Base-by-base conservation (phyloP, 495 filamentous ascomycete species). In the Penicillium antarcticum region DNA sequence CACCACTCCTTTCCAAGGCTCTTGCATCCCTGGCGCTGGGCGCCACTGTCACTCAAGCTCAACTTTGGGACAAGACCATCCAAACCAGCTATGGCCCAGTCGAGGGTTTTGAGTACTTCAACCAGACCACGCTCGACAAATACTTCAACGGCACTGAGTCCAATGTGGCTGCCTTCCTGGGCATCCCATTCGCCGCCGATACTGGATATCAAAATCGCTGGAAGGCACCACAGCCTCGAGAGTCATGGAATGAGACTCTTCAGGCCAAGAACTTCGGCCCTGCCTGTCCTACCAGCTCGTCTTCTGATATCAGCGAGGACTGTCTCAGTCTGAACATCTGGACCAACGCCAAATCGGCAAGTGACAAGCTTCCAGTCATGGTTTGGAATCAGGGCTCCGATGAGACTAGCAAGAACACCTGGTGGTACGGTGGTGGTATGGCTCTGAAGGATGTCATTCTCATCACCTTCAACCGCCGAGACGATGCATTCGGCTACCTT, bases 381-480 rank as follows among this genome's bases (percentile, higher is more conserved):
- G 50, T 65, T 10, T 68, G 58, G 59, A 66, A 64, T 52, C 54
- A 63, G 54, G 53, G 68, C 38, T 58, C 54, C 43, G 65, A 58
- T 42, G 66, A 65, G 35, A 68, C 62, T 4, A 61, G 57, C 34
- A 35, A 59, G 17, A 33, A 56, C 17, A 21, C 47, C 18, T 57
- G 57, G 57, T 65, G 52, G 48, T 62, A 65, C 13, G 65, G 65
- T 32, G 65, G 62, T 34, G 65, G 65, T 21, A 53, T 68, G 50
- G 62, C 65, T 2, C 17, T 58, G 40, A 68, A 69, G 45, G 61
- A 62, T 51, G 77, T 89, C 45, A 72, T 89, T 14, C 66, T 87
- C 39, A 78, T 91, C 12, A 83, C 80, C 54, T 83, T 88, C 72
- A 89, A 88, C 59, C 86, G 86, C 52, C 80, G 87, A 12, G 83